Conservation (phyloP, 495 filamentous ascomycete genomes). For the Aspergillus asperescens region DNA sequence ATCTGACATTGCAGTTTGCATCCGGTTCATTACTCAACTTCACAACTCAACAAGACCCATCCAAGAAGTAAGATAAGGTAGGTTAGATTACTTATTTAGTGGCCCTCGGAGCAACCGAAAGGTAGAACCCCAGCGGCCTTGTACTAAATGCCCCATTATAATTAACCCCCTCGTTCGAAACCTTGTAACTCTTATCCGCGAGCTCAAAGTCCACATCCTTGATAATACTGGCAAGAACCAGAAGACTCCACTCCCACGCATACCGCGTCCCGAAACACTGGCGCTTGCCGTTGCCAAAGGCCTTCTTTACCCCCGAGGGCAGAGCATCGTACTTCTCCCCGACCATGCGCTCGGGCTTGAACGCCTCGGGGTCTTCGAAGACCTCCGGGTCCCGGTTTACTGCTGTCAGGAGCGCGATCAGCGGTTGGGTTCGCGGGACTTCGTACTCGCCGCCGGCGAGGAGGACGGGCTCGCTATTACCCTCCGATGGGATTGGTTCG, state of each 20-base stretch:
- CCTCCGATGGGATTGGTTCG: slow-evolving; percentile 41
- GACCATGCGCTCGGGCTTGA: slow-evolving; percentile 65
- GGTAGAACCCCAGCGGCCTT: slow-evolving; percentile 32
- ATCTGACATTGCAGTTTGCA: too few species aligned
- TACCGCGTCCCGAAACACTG: slow-evolving; percentile 61
- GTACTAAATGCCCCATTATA: slow-evolving; percentile 37
- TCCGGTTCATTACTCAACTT: too few species aligned
- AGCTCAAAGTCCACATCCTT: slow-evolving; percentile 41
- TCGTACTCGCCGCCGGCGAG: slow-evolving; percentile 63
- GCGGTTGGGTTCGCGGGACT: slow-evolving; percentile 52
- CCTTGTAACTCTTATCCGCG: slow-evolving; percentile 36
- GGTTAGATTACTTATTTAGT: too few species aligned
- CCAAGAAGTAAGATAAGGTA: too few species aligned
- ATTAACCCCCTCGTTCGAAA: slow-evolving; percentile 23
- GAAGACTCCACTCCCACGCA: slow-evolving; percentile 56
- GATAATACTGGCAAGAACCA: slow-evolving; percentile 36
- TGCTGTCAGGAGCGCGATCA: slow-evolving; percentile 58
- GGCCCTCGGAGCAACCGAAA: slow-evolving; percentile 1
- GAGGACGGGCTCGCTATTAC: slow-evolving; percentile 44
- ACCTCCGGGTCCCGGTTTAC: slow-evolving; percentile 67
- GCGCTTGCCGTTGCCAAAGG: slow-evolving; percentile 66
- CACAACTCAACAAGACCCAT: too few species aligned
- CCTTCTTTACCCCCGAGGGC: slow-evolving; percentile 57
- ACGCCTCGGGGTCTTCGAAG: slow-evolving; percentile 58
- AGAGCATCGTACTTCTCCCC: slow-evolving; percentile 57